Conservation (phyloP, 305 asterid genomes). For the Fraxinus latifolia region DNA sequence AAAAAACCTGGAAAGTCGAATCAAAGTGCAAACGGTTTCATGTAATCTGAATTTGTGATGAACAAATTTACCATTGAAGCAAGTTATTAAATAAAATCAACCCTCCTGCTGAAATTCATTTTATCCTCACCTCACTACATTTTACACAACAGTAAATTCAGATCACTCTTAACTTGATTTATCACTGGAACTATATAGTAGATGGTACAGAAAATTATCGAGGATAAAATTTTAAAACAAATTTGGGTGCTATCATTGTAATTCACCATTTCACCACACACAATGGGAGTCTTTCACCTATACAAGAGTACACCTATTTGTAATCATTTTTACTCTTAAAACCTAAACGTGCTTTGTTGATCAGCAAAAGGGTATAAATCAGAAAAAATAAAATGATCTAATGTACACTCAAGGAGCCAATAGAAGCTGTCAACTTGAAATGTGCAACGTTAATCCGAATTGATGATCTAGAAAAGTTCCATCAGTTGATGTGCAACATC, state of each 20-base stretch:
- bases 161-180: not conserved
- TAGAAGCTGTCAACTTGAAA: not conserved
- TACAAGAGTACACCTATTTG: not conserved
- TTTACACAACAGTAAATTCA: not conserved
- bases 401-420: not conserved
- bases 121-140: not conserved
- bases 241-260: not conserved
- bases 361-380: not conserved
- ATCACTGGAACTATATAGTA: not conserved
- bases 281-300: not conserved
- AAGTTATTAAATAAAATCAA: not conserved
- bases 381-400: not conserved
- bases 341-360: not conserved
- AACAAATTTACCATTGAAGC: not conserved
- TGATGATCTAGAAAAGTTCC: conserved; percentile 56
- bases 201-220: not conserved
- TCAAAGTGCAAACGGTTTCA: not conserved
- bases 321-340: not conserved
- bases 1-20: not conserved
- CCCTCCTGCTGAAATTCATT: not conserved
- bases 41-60: not conserved
- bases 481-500: conserved; percentile 78
- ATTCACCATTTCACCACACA: conserved; percentile 3
- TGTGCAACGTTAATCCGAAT: not conserved
- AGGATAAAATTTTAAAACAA: not conserved